Evolutionary conservation across 345 rosid species (phyloP).

Genomic region (Citrus glauca): DNA sequence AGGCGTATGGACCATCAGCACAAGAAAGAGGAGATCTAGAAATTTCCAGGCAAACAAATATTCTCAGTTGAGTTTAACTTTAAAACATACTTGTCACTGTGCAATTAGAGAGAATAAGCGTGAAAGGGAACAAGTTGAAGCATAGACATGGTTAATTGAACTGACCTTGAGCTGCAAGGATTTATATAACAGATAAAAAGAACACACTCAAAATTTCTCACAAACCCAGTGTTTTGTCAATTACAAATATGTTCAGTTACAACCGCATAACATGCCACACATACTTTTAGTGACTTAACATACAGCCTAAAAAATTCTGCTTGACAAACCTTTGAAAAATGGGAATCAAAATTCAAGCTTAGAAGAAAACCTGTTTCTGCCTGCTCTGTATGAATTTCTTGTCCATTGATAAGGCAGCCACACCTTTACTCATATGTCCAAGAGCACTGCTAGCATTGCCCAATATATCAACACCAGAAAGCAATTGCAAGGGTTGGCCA

Average conservation of each 20-base stretch:
- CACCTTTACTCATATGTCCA: conserved; percentile 99
- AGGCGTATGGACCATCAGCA: background rate
- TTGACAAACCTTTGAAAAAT: background rate
- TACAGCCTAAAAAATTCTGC: background rate
- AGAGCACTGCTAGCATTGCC: conserved; percentile 99
- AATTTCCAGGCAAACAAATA: background rate
- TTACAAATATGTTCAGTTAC: background rate
- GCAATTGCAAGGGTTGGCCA: conserved; percentile 95
- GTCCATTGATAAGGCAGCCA: conserved; percentile 98
- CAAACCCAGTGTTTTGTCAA: background rate
- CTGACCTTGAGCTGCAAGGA: background rate
- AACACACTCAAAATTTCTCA: background rate
- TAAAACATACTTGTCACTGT: background rate
- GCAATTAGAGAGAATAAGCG: background rate
- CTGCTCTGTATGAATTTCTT: conserved; percentile 93
- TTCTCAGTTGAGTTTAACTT: background rate
- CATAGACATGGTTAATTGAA: background rate
- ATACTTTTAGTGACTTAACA: background rate
- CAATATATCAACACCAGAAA: conserved; percentile 93
- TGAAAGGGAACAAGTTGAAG: background rate
- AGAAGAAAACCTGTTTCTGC: conserved; percentile 74
- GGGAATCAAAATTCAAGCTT: background rate
- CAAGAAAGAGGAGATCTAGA: background rate
- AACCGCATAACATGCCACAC: background rate
- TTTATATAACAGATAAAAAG: background rate